These are phyloP conservation scores for Cercospora sojina DNA, from an alignment of 2,329 filamentous ascomycete species.

Conservation along the genomic window DNA sequence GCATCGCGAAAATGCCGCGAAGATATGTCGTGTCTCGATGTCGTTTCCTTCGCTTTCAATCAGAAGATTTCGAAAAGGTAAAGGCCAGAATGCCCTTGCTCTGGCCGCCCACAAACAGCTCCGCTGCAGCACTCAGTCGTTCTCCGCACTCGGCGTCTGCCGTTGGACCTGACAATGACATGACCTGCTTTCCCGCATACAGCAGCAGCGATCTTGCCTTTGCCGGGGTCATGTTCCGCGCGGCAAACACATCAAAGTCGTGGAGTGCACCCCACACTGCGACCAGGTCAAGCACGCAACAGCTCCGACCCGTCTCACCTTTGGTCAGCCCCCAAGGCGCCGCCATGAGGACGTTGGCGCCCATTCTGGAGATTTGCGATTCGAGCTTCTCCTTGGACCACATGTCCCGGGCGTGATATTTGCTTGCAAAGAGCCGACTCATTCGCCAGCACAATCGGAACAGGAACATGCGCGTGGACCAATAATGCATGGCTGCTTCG, in stretches of 20 bases:
- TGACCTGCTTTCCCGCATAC: slow-evolving; percentile 14
- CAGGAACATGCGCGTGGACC: slow-evolving; percentile 21
- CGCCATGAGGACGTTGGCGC: slow-evolving; percentile 22
- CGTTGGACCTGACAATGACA: slow-evolving; percentile 12
- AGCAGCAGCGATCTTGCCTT: slow-evolving; percentile 14
- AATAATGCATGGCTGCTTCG: slow-evolving; percentile 22
- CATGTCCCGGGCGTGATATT: slow-evolving; percentile 10
- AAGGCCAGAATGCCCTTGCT: slow-evolving; percentile 21
- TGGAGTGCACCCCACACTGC: slow-evolving; percentile 22
- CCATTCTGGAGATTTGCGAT: slow-evolving; percentile 18
- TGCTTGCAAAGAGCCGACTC: slow-evolving; percentile 15
- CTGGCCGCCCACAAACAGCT: slow-evolving; percentile 19
- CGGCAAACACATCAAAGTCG: slow-evolving; percentile 23
- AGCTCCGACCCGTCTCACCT: slow-evolving; percentile 21
- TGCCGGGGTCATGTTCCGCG: slow-evolving; percentile 12
- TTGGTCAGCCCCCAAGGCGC: slow-evolving; percentile 16
- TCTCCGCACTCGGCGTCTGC: slow-evolving; percentile 12
- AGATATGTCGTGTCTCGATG: too few species aligned
- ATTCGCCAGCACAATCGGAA: slow-evolving; percentile 22
- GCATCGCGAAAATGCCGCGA: background rate
- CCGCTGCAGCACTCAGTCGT: slow-evolving; percentile 17
- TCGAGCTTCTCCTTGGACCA: slow-evolving; percentile 12
- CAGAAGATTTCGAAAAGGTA: slow-evolving; percentile 12
- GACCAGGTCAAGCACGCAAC: slow-evolving; percentile 18
- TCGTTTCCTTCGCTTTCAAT: too few species aligned